Evolutionary conservation across 2,329 filamentous ascomycete species (phyloP), one percentile per base, ranked within the genome.

Genomic region (Nothomitra cinnamomea): DNA sequence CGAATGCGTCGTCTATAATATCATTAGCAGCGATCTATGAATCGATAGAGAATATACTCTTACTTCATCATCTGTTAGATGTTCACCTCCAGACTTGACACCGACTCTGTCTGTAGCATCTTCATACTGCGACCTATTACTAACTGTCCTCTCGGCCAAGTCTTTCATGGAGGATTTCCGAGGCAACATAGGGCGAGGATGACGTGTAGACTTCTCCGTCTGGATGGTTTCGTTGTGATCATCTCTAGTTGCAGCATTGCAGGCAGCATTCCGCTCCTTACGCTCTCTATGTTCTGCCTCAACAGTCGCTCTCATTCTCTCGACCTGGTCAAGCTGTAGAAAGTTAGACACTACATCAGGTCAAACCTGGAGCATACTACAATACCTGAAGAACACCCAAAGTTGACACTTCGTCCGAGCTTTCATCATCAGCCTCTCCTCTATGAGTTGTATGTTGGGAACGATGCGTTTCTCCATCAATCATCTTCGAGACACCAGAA

Each of bases 131-230:
- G n/a, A 19, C 22, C 5, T 40, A 12, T 53, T 36, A 19, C 7
- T 21, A n/a, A 12, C 32, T 7, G 38, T 24, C 4, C 25, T 24
- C 28, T 41, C 10, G 8, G 38, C 41, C 35, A 47, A 32, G 12
- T 52, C 54, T 36, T 54, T 54, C 36, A 56, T 38, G 24, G 54
- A 56, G 3, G 54, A 49, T 21, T 56, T 56, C 13, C 54, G 54
- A n/a, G 49, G 48, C n/a, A 54, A 15, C 25, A 12, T n/a, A 3
- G 50, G 22, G 32, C 36, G 53, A 21, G 42, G 21, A 17, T 49
- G 19, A 15, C 22, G 24, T n/a, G 21, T 41, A 12, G 45, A 17
- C 52, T 47, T 49, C 24, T 54, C 36, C n/a, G 17, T 40, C 21
- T 13, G 12, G 12, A 38, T 25, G 21, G n/a, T 40, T 17, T 49